Evolutionary conservation across 805 yeast genomes (phyloP), one percentile per base, ranked within the genome.

Genomic region (Lachancea sp.): DNA sequence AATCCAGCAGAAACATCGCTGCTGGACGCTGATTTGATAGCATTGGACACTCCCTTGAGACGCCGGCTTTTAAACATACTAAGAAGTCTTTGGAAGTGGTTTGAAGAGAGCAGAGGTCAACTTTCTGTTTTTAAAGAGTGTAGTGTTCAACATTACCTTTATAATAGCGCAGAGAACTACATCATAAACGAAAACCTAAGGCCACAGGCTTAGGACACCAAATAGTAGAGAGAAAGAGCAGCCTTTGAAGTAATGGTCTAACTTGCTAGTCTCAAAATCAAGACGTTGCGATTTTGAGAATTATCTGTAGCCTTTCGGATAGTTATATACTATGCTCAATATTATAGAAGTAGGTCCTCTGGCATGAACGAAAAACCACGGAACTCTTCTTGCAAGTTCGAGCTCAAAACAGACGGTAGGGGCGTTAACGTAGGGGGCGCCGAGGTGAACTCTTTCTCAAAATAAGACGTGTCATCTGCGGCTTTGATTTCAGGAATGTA

Each of bases 381-480:
- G 77, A 93, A 93, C 69, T 88, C 95, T 58, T 93, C 97, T 72
- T 93, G 99, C 79, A 85, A 83, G 22, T 82, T 78, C 1, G 93
- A 79, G 12, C 93, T 83, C 58, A 93, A 72, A 6, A 85, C 81
- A 26, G 95, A 83, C 49, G 88, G 91, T 40, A 93, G 90, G 2
- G 99, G 99, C 1, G 99, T 93, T 65, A 91, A 74, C 41, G 95
- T 82, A 30, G 98, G 96, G 30, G 93, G 84, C 59, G 93, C 97
- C 0, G 89, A 79, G 0, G 99, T 93, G 62, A 93, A 93, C 63
- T 89, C 96, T 57, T 82, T 85, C 67, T 93, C 99, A 61, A 93
- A 93, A 69, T 88, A 88, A 2, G 93, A 78, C 38, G 90, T 89
- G 65, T 90, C 98, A 46, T 90, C 89, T 41, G 91, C 95, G 40